A percentile compares a stretch with the other conserved stretches of the same genome.
phyloP scores from a whole-genome alignment of 2,329 filamentous ascomycete genomes.

The Xylaria sp. region DNA sequence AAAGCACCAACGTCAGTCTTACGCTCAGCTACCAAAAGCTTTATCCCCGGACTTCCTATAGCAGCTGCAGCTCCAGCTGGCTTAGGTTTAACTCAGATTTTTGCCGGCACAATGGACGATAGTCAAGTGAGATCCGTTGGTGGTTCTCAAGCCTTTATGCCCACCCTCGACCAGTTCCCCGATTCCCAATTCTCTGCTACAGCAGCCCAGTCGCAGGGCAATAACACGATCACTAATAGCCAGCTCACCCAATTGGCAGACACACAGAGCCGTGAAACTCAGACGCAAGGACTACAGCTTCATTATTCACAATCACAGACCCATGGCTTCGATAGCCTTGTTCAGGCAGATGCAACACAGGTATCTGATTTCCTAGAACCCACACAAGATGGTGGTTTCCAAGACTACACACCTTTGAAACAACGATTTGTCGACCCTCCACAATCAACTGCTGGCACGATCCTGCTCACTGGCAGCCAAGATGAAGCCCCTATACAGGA shows the following conservation, averaged over 20 bases:
- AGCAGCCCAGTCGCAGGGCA: conserved; percentile 62
- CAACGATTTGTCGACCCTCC: conserved; percentile 73
- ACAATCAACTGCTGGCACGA: conserved; percentile 76
- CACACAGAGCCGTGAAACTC: conserved; percentile 54
- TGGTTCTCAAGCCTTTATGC: conserved; percentile 61
- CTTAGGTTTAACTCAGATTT: conserved; percentile 87
- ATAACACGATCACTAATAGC: conserved; percentile 63
- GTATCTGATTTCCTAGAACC: conserved; percentile 76
- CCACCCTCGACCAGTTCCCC: conserved; percentile 67
- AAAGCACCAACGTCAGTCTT: conserved; percentile 71
- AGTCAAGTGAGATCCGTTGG: conserved; percentile 56
- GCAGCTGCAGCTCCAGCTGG: conserved; percentile 65
- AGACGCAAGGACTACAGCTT: conserved; percentile 62
- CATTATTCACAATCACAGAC: conserved; percentile 71
- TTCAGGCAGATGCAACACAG: conserved; percentile 67
- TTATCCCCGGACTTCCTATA: conserved; percentile 75
- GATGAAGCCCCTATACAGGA: conserved; percentile 60
- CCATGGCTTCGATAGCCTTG: conserved; percentile 67
- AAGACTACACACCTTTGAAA: conserved; percentile 76
- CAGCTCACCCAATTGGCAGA: conserved; percentile 57
- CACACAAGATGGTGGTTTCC: conserved; percentile 84
- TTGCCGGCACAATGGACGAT: conserved; percentile 86
- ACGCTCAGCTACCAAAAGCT: conserved; percentile 75
- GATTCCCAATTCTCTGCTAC: conserved; percentile 72
- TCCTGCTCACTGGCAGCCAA: conserved; percentile 60